Conservation (phyloP, 805 yeast genomes). For the Priceomyces haplophilus region DNA sequence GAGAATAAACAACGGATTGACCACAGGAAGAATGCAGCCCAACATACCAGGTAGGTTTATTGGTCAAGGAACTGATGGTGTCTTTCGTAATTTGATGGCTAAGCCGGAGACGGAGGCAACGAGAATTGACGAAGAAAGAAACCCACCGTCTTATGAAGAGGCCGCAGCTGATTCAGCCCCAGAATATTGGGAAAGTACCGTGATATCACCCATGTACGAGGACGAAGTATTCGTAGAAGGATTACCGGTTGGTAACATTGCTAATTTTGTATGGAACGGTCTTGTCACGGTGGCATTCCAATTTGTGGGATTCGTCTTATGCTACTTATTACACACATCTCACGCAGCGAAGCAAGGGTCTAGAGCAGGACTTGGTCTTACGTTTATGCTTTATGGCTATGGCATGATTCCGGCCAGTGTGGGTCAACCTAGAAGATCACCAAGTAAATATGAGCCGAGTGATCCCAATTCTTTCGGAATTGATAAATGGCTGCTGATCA, state of each 20-base stretch:
- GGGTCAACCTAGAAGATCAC: slow-evolving; percentile 35
- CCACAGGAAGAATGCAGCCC: slow-evolving; percentile 42
- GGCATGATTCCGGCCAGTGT: slow-evolving; percentile 37
- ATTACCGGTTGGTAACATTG: slow-evolving; percentile 88
- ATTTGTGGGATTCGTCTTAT: slow-evolving; percentile 85
- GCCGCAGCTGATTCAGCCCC: slow-evolving; percentile 94
- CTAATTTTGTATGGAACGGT: slow-evolving; percentile 86
- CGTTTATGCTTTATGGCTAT: slow-evolving; percentile 66
- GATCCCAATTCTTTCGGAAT: slow-evolving; percentile 35
- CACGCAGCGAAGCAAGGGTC: slow-evolving; percentile 98
- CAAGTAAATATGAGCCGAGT: slow-evolving; percentile 30
- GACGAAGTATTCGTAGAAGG: slow-evolving; percentile 96
- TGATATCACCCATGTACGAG: slow-evolving; percentile 71
- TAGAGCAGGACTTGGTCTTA: slow-evolving; percentile 84
- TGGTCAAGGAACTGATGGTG: slow-evolving; percentile 73
- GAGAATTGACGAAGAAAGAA: slow-evolving; percentile 44
- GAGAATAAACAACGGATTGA: slow-evolving; percentile 38
- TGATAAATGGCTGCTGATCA: slow-evolving; percentile 23
- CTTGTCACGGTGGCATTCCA: slow-evolving; percentile 90
- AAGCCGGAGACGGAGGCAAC: slow-evolving; percentile 63
- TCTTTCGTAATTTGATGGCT: slow-evolving; percentile 86
- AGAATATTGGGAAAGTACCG: slow-evolving; percentile 92
- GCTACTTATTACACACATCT: slow-evolving; percentile 89
- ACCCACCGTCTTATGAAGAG: slow-evolving; percentile 87
- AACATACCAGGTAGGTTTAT: slow-evolving; percentile 43